These are phyloP conservation scores for Ceratobasidium sp. DNA, from an alignment of 1,284 basidiomycete species.

Conservation along the genomic window DNA sequence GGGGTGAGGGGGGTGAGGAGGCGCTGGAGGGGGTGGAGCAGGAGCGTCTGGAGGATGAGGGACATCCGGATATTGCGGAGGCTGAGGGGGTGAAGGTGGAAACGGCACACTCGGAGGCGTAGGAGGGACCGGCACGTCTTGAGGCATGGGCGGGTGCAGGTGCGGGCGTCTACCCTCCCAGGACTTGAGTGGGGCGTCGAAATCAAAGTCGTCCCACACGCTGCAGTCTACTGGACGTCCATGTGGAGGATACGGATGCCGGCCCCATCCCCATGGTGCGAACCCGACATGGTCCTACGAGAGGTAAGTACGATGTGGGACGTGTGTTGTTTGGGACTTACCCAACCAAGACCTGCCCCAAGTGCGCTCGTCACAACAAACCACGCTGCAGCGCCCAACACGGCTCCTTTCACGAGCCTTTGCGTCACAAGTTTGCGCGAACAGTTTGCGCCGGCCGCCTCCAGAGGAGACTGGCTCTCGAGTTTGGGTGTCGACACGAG, in stretches of 20 bases:
- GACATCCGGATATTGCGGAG: background rate
- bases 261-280: constrained; percentile 10
- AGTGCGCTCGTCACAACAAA: constrained; percentile 11
- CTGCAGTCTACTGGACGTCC: constrained; percentile 25
- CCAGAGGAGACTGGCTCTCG: constrained; percentile 13
- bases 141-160: background rate
- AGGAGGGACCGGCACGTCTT: background rate
- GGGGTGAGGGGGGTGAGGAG: background rate
- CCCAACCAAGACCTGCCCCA: background rate
- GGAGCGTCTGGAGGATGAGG: constrained; percentile 30
- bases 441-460: background rate
- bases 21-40: constrained; percentile 12
- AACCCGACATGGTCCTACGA: constrained; percentile 11
- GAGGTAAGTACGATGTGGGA: background rate
- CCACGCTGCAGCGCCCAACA: constrained; percentile 20
- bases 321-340: background rate
- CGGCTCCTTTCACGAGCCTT: constrained; percentile 25
- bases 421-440: background rate
- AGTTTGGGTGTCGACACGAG: constrained; percentile 24
- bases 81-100: background rate
- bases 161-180: background rate
- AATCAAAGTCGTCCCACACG: constrained; percentile 36
- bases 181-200: constrained; percentile 8
- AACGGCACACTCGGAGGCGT: background rate
- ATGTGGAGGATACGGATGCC: background rate